These are phyloP conservation scores for Elsinoe ampelina DNA, from an alignment of 2,329 filamentous ascomycete species.

Conservation along the genomic window DNA sequence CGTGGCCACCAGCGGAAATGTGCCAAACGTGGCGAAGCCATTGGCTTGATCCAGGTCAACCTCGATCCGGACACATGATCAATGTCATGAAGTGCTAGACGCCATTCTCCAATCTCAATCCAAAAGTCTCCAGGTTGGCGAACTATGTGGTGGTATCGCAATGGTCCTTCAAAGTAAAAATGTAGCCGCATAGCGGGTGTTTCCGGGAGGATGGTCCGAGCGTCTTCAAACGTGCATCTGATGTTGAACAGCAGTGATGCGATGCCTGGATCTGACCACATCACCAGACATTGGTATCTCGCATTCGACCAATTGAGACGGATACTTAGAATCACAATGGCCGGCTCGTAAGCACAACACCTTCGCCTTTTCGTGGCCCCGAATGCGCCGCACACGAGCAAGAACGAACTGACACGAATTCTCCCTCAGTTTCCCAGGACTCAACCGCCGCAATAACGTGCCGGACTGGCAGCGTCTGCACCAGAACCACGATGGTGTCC, in stretches of 20 bases:
- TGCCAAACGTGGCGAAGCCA: slow-evolving; percentile 8
- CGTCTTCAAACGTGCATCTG: slow-evolving; percentile 1
- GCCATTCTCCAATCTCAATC: not conserved
- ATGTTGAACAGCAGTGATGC: not conserved
- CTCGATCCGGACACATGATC: slow-evolving; percentile 28
- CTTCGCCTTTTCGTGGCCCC: not conserved
- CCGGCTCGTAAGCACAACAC: slow-evolving; percentile 29
- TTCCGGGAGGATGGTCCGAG: not conserved
- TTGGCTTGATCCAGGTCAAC: slow-evolving; percentile 9
- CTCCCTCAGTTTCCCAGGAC: slow-evolving; percentile 24
- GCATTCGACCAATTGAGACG: slow-evolving; percentile 14
- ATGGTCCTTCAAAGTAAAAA: not conserved
- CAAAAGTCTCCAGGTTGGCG: not conserved
- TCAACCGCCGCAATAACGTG: slow-evolving; percentile 69
- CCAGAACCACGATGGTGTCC: slow-evolving; percentile 62
- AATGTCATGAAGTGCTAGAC: not conserved
- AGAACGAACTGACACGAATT: slow-evolving; percentile 14
- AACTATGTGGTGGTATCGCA: no score
- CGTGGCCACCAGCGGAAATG: slow-evolving; percentile 13
- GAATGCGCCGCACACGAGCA: not conserved
- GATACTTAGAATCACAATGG: slow-evolving; percentile 33
- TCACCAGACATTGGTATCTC: not conserved
- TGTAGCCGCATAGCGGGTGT: not conserved
- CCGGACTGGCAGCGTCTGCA: slow-evolving; percentile 65
- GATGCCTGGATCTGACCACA: not conserved